Percentiles rank a stretch among this genome's conserved stretches.
Evolutionary conservation across 2,329 filamentous ascomycete genomes (phyloP).

Genomic region (Verticillium zaregamsianum): DNA sequence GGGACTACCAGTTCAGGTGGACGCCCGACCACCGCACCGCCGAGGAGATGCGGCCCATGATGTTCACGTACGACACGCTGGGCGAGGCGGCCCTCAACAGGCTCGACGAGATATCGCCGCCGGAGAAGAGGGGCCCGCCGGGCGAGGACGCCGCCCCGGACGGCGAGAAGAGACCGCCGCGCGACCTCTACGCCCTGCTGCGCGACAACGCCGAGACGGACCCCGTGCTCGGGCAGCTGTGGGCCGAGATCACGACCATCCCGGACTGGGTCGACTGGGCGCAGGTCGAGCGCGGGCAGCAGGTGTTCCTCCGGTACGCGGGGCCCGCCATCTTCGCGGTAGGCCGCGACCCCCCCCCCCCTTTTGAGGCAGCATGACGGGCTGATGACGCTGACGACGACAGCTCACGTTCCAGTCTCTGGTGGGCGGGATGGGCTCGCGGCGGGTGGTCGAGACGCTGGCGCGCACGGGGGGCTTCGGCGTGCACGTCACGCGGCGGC

Average conservation of each 20-base stretch:
- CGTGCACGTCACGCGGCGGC: constrained; percentile 59
- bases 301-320: constrained; percentile 74
- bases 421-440: constrained; percentile 68
- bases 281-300: constrained; percentile 69
- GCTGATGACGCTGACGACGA: constrained; percentile 16
- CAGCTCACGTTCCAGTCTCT: constrained; percentile 60
- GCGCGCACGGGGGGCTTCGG: constrained; percentile 71
- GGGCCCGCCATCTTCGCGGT: constrained; percentile 59
- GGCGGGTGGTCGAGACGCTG: constrained; percentile 69
- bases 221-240: constrained; percentile 51
- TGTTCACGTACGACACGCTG: constrained; percentile 64
- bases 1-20: constrained; percentile 68
- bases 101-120: constrained; percentile 58
- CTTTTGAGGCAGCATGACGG: constrained; percentile 14
- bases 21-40: constrained; percentile 58
- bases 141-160: constrained; percentile 20
- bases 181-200: constrained; percentile 63
- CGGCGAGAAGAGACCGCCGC: constrained; percentile 24
- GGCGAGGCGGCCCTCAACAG: constrained; percentile 62
- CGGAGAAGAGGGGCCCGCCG: constrained; percentile 26
- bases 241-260: constrained; percentile 61
- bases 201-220: constrained; percentile 54
- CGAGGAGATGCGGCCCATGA: constrained; percentile 56
- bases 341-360: constrained; percentile 14
- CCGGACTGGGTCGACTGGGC: constrained; percentile 77